Conservation (phyloP, 164 flowering plant species). For the Sedum album region DNA sequence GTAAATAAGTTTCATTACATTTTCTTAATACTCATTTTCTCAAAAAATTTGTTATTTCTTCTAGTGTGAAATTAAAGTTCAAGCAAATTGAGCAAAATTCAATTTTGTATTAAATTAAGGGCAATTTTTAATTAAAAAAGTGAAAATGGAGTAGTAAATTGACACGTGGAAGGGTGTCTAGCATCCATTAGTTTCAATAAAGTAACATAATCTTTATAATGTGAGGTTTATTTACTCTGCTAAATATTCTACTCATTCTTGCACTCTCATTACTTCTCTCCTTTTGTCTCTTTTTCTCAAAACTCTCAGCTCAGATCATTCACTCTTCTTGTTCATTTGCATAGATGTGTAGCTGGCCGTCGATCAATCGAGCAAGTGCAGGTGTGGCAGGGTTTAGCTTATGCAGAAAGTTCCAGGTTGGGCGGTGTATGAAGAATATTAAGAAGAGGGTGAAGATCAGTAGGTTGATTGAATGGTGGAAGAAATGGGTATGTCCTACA, state of each 20-base stretch:
- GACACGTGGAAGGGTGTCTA: background rate
- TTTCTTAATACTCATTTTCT: no score
- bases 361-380: background rate
- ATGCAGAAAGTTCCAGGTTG: background rate
- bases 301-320: background rate
- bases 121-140: no score
- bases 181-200: background rate
- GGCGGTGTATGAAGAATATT: background rate
- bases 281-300: background rate
- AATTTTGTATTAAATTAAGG: background rate
- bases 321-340: background rate
- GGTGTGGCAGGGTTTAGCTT: slow-evolving; percentile 6
- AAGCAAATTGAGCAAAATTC: no score
- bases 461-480: slow-evolving; percentile 32
- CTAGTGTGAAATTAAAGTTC: no score
- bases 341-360: background rate
- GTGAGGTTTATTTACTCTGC: background rate
- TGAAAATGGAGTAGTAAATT: background rate
- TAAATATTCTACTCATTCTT: background rate
- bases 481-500: slow-evolving; percentile 21
- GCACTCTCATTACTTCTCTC: background rate
- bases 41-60: no score
- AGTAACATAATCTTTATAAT: slow-evolving; percentile 1
- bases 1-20: no score
- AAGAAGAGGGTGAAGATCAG: slow-evolving; percentile 9